Evolutionary conservation across 352 stramenopile genomes (phyloP).

Genomic region (Phytopythium chamaehyphon): DNA sequence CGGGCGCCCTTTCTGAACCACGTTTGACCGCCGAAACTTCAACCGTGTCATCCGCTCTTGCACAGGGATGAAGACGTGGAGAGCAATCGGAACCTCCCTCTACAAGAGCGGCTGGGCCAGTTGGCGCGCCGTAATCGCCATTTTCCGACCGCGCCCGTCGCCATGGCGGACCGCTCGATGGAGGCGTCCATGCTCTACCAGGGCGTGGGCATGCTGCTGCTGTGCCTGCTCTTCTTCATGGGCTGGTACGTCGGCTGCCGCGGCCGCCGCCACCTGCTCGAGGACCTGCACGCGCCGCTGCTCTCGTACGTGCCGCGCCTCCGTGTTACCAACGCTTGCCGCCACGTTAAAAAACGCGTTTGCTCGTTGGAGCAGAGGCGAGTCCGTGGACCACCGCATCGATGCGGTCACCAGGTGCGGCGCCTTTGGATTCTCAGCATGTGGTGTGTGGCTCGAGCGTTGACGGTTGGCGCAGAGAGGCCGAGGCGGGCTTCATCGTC

Average conservation of each 20-base stretch:
- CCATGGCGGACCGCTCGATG: slow-evolving; percentile 16
- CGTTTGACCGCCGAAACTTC: not conserved
- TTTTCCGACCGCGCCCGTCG: not conserved
- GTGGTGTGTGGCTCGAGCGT: not conserved
- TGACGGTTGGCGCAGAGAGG: slow-evolving; percentile 39
- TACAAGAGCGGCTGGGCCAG: not conserved
- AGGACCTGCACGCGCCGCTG: slow-evolving; percentile 47
- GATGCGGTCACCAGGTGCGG: slow-evolving; percentile 42
- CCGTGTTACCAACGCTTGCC: not conserved
- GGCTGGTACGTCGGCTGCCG: slow-evolving; percentile 49
- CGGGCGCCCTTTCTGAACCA: no score
- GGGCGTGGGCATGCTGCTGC: slow-evolving; percentile 43
- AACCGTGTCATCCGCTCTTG: not conserved
- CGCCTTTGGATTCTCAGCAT: not conserved
- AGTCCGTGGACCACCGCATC: slow-evolving; percentile 57
- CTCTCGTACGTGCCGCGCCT: slow-evolving; percentile 20
- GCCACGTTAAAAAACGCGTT: no score
- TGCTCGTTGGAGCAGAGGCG: no score
- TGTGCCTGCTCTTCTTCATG: slow-evolving; percentile 50
- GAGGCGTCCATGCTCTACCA: slow-evolving; percentile 54
- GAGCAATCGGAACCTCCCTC: slow-evolving; percentile 2
- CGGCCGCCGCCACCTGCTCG: slow-evolving; percentile 22
- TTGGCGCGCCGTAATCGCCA: not conserved
- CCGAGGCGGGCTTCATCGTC: slow-evolving; percentile 38
- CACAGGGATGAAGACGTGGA: not conserved